Evolutionary conservation across 2,329 filamentous ascomycete genomes (phyloP).

Genomic region (Thelonectria rubi): DNA sequence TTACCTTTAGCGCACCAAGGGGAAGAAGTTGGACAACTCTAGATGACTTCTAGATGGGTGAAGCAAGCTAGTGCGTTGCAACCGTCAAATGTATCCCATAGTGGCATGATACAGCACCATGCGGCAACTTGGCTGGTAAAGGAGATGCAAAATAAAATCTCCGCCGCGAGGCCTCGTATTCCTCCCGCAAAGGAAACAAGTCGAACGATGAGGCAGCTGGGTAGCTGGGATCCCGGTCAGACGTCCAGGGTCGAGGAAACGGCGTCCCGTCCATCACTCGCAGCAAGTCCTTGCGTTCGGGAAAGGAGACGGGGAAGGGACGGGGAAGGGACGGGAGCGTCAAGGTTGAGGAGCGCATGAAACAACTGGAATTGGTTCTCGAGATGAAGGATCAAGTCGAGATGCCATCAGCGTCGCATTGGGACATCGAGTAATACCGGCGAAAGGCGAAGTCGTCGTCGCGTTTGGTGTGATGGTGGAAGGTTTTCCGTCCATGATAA

Average conservation of each 20-base stretch:
- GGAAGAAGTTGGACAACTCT: not conserved
- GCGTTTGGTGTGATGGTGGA: not conserved
- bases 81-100: conserved; percentile 7
- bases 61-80: not conserved
- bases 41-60: not conserved
- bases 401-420: conserved; percentile 7
- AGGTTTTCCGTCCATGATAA: not conserved
- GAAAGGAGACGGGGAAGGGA: not conserved
- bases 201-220: conserved; percentile 16
- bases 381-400: conserved; percentile 5
- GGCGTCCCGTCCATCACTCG: not conserved
- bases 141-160: conserved; percentile 12
- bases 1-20: not conserved
- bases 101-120: conserved; percentile 26
- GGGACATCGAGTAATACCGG: not conserved
- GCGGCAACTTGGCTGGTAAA: conserved; percentile 10
- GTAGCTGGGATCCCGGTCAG: conserved; percentile 14
- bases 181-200: conserved; percentile 23
- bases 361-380: not conserved
- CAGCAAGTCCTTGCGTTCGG: not conserved
- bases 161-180: conserved; percentile 19
- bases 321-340: not conserved
- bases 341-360: conserved; percentile 1
- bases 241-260: not conserved
- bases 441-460: not conserved